Percentiles rank a stretch among this genome's conserved stretches.
Evolutionary conservation across 2,329 filamentous ascomycete species (phyloP).

Genomic region (Cercospora canescens): DNA sequence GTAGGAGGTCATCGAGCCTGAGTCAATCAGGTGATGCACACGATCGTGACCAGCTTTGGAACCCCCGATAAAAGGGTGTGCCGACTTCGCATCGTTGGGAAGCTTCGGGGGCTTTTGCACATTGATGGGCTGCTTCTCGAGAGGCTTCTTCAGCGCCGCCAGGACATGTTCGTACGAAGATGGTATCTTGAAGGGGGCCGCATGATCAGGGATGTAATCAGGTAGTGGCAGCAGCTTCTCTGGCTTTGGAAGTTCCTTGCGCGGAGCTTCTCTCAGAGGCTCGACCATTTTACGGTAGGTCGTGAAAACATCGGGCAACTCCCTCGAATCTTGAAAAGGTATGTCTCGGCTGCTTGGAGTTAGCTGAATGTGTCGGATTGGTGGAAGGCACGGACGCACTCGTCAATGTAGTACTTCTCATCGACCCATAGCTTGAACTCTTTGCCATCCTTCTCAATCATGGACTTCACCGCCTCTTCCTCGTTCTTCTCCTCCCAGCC

Average conservation of each 20-base stretch:
- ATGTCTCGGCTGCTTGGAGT: slow-evolving; percentile 57
- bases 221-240: slow-evolving; percentile 60
- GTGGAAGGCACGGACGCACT: slow-evolving; percentile 56
- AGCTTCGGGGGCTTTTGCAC: slow-evolving; percentile 53
- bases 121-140: slow-evolving; percentile 44
- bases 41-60: slow-evolving; percentile 61
- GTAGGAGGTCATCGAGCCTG: slow-evolving; percentile 63
- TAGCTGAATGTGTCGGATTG: not conserved
- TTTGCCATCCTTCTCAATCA: slow-evolving; percentile 55
- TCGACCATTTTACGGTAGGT: slow-evolving; percentile 72
- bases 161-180: slow-evolving; percentile 55
- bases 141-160: slow-evolving; percentile 57
- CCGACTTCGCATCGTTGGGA: slow-evolving; percentile 57
- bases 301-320: slow-evolving; percentile 75
- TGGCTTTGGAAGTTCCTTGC: slow-evolving; percentile 57
- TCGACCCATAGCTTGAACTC: slow-evolving; percentile 68
- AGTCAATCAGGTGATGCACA: slow-evolving; percentile 60
- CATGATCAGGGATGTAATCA: slow-evolving; percentile 58
- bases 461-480: slow-evolving; percentile 55
- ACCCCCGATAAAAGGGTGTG: slow-evolving; percentile 69
- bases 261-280: slow-evolving; percentile 66
- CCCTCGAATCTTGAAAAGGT: slow-evolving; percentile 55
- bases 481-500: slow-evolving; percentile 69
- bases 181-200: slow-evolving; percentile 64
- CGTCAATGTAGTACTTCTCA: slow-evolving; percentile 77